Evolutionary conservation across 345 rosid genomes (phyloP), one percentile per base, ranked within the genome.

Genomic region (Gossypium ekmanianum): DNA sequence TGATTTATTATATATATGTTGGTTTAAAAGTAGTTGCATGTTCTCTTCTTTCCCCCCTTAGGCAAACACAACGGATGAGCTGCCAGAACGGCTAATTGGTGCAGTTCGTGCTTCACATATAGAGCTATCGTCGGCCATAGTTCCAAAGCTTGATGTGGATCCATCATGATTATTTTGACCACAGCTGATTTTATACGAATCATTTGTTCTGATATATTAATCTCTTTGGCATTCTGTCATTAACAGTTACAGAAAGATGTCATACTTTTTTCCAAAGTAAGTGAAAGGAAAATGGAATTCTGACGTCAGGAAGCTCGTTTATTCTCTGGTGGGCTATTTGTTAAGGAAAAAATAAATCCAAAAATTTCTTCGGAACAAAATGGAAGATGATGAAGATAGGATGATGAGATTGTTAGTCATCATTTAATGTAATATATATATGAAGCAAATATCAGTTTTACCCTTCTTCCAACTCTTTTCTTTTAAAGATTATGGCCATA

Each of bases 71-170:
- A 76, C 81, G 0, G 98, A 96, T 50, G 99, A 96, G 79, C 84
- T 93, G 83, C 97, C 98, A 0, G 99, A 96, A 78, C 72, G 95
- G 76, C 83, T 93, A 69, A 90, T 93, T 13, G 97, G 99, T 69
- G 98, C 97, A 0, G 92, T 96, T 26, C 90, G 98, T 65, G 99
- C 87, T 76, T 96, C 97, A 59, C 99, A 93, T 74, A 74, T 92
- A 74, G 97, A 90, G 89, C 87, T 95, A 24, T 86, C 91, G 14
- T 88, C 94, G 13, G 98, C 98, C n/a, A 83, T 92, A 55, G 93
- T 88, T 70, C 99, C 99, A 9, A 85, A 80, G 66, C 77, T 96
- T 61, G 94, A 87, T 0, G 82, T 83, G 22, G 87, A 85, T 44
- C 54, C 67, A 54, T 78, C 72, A 27, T 74, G 67, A 82, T 72